Evolutionary conservation across 306 rosid species (phyloP), one percentile per base, ranked within the genome.

Genomic region (Myrica gale): DNA sequence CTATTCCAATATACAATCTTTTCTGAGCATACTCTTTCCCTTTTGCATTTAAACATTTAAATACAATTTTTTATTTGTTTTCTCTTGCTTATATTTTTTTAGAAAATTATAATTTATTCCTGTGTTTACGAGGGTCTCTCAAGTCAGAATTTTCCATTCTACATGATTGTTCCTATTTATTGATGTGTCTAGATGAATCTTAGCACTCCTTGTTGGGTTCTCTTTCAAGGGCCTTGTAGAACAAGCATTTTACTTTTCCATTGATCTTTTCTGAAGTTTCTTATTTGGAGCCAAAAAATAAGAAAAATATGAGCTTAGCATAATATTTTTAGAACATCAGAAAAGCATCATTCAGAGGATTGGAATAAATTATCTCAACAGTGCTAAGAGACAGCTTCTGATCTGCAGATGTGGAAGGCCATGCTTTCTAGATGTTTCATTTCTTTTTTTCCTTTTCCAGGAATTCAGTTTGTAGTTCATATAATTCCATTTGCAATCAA

Each of bases 1-100:
- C 17, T 79, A 6, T 67, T 72, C 55, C 41, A 54, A 67, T 23
- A 44, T 67, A 45, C 68, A 69, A 68, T 61, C 69, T 61, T 47
- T 79, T 26, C 19, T 47, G 6, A 55, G 62, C 37, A 42, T 63
- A 63, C 47, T 63, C 39, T 63, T 39, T 39, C 9, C 20, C 47
- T 15, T 39, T 13, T 62, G 17, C 9, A 12, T 61, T 56, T 56
- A 26, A 56, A 19, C 16, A 52, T 6, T 52, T 52, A 52, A 13
- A 20, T 8, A 20, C 62, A 20, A 19, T 19, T 56, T 56, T 56
- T 56, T 9, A 20, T 15, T 63, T 39, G 47, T 39, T 63, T 37
- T 37, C 39, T 15, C 16, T 63, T 39, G 47, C 7, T 32, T 6
- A 54, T n/a, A 69, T 69, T 47, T 48, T 48, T 32, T 32, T 32